Conservation (phyloP, 2,329 filamentous ascomycete genomes). For the Fusarium camptoceras region DNA sequence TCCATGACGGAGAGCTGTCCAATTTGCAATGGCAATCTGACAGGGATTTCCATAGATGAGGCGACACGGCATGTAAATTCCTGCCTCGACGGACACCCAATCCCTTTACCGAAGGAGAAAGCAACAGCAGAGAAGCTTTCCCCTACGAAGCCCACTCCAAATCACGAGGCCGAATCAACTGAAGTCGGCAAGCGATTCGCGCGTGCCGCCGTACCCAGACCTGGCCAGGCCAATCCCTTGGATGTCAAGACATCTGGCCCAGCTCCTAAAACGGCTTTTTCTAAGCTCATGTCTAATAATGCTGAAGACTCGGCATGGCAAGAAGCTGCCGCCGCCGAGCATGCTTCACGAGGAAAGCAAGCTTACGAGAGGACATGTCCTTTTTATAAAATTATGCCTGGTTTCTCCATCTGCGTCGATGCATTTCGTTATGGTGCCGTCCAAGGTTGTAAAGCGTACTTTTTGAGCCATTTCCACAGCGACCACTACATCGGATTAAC, state of each 20-base stretch:
- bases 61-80: conserved; percentile 89
- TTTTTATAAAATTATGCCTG: conserved; percentile 98
- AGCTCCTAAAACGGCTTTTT: conserved; percentile 78
- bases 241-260: conserved; percentile 58
- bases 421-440: conserved; percentile 96
- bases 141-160: conserved; percentile 17
- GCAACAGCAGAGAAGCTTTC: conserved; percentile 11
- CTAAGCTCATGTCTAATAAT: conserved; percentile 91
- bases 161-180: conserved; percentile 51
- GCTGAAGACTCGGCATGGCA: conserved; percentile 93
- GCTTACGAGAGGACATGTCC: conserved; percentile 92
- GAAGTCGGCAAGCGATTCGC: conserved; percentile 70
- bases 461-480: conserved; percentile 97
- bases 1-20: conserved; percentile 69
- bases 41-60: conserved; percentile 71
- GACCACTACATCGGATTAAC: conserved; percentile 96
- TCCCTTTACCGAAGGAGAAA: conserved; percentile 60
- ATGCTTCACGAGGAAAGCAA: conserved; percentile 82
- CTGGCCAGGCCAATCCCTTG: conserved; percentile 85
- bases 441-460: conserved; percentile 92
- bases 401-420: conserved; percentile 92
- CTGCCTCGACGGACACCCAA: conserved; percentile 86
- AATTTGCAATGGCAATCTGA: conserved; percentile 77
- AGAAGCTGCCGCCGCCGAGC: conserved; percentile 82
- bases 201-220: conserved; percentile 76